Evolutionary conservation across 2,329 filamentous ascomycete genomes (phyloP), one percentile per base, ranked within the genome.

Genomic region (Chalaropsis thielavioides): DNA sequence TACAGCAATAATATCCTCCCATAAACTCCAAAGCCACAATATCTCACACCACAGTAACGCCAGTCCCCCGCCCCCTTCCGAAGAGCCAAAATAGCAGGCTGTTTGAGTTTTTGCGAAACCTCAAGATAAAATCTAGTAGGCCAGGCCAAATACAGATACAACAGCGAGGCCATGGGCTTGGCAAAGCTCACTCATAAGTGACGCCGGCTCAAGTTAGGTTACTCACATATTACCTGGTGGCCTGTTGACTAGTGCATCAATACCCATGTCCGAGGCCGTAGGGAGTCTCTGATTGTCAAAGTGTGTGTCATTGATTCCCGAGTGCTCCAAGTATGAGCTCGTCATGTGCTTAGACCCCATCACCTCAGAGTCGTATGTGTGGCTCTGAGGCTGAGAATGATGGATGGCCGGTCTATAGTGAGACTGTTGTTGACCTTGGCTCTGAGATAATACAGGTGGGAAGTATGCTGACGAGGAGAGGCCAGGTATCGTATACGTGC

Each of bases 211-310:
- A 5, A 19, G 19, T 27, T 13, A 13, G 10, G 17, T 6, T 31
- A 10, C 59, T 64, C 38, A 66, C 64, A 64, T 67, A 44, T 51
- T 56, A 5, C 40, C 58, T 2, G 62, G 61, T 13, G 46, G 64
- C 4, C 80, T 76, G 72, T 84, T 82, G 69, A 85, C 82, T 66
- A 85, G 79, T 62, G 80, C 76, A 62, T 80, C 79, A 69, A 86
- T 84, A 27, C 80, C 81, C 81, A 85, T 84, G 69, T 84, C 82
- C 61, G 80, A 79, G 68, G 80, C 81, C 5, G 82, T 76, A 64
- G 83, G 74, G 51, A 82, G 59, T 60, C 41, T 60, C 13, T 66
- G 64, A 7, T 51, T 38, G n/a, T 43, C 54, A 60, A 63, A 66
- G 31, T 66, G n/a, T 17, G 24, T 43, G 73, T 68, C 78, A 76